Percentiles rank a stretch among this genome's conserved stretches.
phyloP scores from a whole-genome alignment of 1,284 basidiomycete genomes.

The Exobasidium rhododendri region DNA sequence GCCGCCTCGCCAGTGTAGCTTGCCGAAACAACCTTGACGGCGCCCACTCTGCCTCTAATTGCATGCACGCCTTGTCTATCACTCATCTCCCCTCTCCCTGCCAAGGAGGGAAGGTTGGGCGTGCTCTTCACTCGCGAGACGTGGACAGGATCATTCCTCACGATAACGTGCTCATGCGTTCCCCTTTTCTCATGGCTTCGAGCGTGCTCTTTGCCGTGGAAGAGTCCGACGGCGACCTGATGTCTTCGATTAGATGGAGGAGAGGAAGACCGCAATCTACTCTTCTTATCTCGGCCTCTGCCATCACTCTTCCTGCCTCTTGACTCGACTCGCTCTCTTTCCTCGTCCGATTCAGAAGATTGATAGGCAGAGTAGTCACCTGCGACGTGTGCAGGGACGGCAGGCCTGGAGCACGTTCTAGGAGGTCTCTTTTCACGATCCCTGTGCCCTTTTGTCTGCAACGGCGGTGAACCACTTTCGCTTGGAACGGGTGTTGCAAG shows the following conservation, averaged over 20 bases:
- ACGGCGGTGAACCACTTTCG: neutral
- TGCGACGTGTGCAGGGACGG: constrained; percentile 39
- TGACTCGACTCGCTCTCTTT: neutral
- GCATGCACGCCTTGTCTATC: neutral
- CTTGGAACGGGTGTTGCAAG: neutral
- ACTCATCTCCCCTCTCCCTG: neutral
- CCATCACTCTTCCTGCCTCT: neutral
- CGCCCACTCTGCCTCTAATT: constrained; percentile 15
- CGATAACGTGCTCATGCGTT: too few relatives aligned
- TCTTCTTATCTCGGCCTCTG: neutral
- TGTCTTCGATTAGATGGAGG: constrained; percentile 20
- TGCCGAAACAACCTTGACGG: constrained; percentile 18
- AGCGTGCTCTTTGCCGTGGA: constrained; percentile 10
- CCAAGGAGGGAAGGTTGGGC: constrained; percentile 21
- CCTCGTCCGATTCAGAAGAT: constrained; percentile 13
- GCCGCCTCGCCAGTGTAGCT: too few relatives aligned
- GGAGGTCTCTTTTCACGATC: neutral
- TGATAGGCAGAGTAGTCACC: constrained; percentile 28
- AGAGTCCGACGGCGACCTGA: constrained; percentile 39
- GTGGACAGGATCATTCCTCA: neutral
- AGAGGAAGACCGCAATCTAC: neutral
- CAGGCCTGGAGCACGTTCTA: constrained; percentile 30
- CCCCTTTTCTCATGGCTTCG: too few relatives aligned
- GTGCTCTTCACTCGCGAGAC: constrained; percentile 34
- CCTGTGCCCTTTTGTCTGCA: neutral